Base-by-base conservation (phyloP, 768 basidiomycete genomes). In the Tubosaeta brunneosetosa region DNA sequence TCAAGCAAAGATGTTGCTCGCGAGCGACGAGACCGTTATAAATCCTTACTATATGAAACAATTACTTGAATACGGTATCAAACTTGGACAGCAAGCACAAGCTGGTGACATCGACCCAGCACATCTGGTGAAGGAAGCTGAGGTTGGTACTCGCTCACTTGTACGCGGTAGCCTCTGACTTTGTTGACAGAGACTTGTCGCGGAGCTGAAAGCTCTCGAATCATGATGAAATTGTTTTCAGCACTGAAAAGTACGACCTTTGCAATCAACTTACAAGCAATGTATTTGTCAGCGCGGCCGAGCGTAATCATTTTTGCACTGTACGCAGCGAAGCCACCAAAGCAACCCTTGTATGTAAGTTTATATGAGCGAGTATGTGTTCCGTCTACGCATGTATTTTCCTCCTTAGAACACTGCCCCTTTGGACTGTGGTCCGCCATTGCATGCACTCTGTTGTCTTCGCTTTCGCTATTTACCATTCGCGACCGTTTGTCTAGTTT, bases 41-140 rank as follows among this genome's bases (percentile, higher is more conserved):
- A 86, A 84, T 57, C 85, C 86, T 3, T 81, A 85, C 65, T 90
- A 86, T 68, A 90, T 91, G 88, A 72, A 73, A 49, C 88, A 91
- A 60, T 65, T 91, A 44, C 71, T 91, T 11, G 66, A 79, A 53
- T 88, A 90, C 62, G 86, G 86, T 8, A 83, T 91, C 55, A 77
- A 73, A 50, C 73, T 86, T 3, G 85, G 85, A 13, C 71, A 65
- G 49, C 61, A 63, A 67, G 56, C 70, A 17, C 66, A 70, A 55
- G 69, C 64, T 7, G 68, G 70, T 16, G 68, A 73, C 34, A 72
- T 80, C 56, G 73, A 76, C 55, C 66, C 70, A 4, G 82, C 82
- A 26, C 67, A 70, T 13, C 65, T 86, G 32, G 51, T 74, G 56
- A 73, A 70, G 55, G 82, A 84, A 59, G 83, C 82, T 22, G 76